phyloP scores from a whole-genome alignment of 2,329 filamentous ascomycete species.

The Pestalotiopsis sp. region DNA sequence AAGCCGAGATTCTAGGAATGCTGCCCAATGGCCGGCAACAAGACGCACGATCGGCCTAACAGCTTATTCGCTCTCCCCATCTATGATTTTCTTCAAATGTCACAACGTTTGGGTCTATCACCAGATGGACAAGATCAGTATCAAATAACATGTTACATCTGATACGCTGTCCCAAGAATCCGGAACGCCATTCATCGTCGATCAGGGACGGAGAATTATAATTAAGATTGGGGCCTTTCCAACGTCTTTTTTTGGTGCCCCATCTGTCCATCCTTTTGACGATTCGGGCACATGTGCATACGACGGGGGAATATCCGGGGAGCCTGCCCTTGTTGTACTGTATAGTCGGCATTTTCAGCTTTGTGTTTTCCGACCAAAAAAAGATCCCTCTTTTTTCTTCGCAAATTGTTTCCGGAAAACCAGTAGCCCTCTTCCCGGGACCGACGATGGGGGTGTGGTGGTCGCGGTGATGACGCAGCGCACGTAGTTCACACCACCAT shows the following conservation, averaged over 20 bases:
- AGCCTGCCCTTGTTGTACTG: background rate
- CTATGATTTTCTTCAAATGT: background rate
- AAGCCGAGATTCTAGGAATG: constrained; percentile 18
- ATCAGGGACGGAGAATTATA: no score
- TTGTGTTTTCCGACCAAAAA: background rate
- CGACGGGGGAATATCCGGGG: background rate
- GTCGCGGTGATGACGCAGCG: background rate
- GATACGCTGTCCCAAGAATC: background rate
- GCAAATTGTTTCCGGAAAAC: constrained; percentile 3
- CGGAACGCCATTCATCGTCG: background rate
- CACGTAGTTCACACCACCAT: background rate
- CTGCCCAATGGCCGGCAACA: constrained; percentile 28
- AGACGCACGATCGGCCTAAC: background rate
- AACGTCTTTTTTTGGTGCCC: background rate
- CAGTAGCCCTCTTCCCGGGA: background rate
- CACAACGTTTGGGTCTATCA: background rate
- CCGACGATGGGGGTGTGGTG: background rate
- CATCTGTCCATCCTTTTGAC: background rate
- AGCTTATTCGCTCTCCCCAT: constrained; percentile 8
- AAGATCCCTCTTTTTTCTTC: background rate
- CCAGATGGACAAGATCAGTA: constrained; percentile 1
- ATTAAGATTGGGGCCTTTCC: no score
- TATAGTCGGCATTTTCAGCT: background rate
- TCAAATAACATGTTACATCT: background rate
- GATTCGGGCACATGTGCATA: constrained; percentile 12